Evolutionary conservation across 2,329 filamentous ascomycete genomes (phyloP).

Genomic region (Cordyceps pruinosa): DNA sequence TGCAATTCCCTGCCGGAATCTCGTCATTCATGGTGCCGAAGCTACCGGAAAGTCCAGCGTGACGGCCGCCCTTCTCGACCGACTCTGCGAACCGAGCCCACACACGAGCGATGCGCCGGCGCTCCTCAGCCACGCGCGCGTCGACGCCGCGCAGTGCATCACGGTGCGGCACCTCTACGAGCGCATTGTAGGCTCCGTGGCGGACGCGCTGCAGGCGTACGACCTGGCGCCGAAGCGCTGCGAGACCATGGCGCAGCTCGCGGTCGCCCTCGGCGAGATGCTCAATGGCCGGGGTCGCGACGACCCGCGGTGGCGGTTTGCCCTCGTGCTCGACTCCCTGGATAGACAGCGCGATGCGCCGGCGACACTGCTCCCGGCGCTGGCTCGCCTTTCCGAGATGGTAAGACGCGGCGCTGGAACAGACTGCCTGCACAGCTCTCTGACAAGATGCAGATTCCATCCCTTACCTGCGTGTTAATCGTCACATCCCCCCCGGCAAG

Average conservation of each 20-base stretch:
- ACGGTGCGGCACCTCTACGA: slow-evolving; percentile 73
- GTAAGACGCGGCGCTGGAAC: slow-evolving; percentile 35
- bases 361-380: slow-evolving; percentile 68
- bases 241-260: slow-evolving; percentile 72
- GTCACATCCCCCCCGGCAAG: slow-evolving; percentile 64
- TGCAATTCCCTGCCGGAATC: slow-evolving; percentile 62
- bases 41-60: slow-evolving; percentile 81
- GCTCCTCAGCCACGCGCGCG: slow-evolving; percentile 49
- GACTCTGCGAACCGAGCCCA: slow-evolving; percentile 18
- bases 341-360: slow-evolving; percentile 77
- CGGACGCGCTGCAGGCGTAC: slow-evolving; percentile 41
- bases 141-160: slow-evolving; percentile 70
- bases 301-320: slow-evolving; percentile 51
- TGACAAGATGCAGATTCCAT: slow-evolving; percentile 56
- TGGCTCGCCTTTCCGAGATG: slow-evolving; percentile 74
- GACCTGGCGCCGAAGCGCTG: slow-evolving; percentile 53
- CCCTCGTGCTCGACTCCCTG: slow-evolving; percentile 81
- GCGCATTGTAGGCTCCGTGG: slow-evolving; percentile 55
- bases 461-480: slow-evolving; percentile 69
- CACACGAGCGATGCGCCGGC: slow-evolving; percentile 10
- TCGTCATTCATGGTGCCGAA: slow-evolving; percentile 78
- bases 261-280: slow-evolving; percentile 62
- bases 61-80: slow-evolving; percentile 40
- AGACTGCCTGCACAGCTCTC: no score
- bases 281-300: slow-evolving; percentile 38